A percentile compares a stretch with the other conserved stretches of the same genome.
phyloP scores from a whole-genome alignment of 1,139 yeast genomes.

The Geotrichum restrictum region DNA sequence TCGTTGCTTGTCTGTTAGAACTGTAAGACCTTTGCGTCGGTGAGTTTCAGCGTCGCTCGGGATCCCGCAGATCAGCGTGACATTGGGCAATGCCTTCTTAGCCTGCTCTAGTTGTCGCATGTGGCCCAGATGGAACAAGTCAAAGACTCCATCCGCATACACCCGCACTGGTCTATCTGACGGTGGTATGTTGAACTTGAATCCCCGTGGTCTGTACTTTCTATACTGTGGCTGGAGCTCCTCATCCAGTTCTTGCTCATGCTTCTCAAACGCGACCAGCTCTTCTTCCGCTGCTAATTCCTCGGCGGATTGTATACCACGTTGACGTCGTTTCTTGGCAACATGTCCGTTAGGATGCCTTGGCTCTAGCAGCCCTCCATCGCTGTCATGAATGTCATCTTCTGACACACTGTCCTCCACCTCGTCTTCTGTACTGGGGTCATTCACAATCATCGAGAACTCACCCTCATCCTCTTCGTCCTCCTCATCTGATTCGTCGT shows the following conservation, averaged over 20 bases:
- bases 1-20: conserved; percentile 79
- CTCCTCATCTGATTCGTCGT: conserved; percentile 3
- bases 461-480: conserved; percentile 8
- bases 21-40: conserved; percentile 88
- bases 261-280: conserved; percentile 21
- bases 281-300: conserved; percentile 22
- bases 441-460: background rate
- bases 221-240: conserved; percentile 46
- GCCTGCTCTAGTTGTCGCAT: conserved; percentile 34
- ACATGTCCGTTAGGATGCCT: conserved; percentile 7
- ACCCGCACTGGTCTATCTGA: conserved; percentile 79
- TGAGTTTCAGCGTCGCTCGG: conserved; percentile 91
- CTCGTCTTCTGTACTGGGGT: conserved; percentile 6
- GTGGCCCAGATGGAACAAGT: conserved; percentile 91
- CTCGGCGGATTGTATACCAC: conserved; percentile 14
- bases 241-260: conserved; percentile 54
- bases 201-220: conserved; percentile 40
- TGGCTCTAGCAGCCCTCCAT: conserved; percentile 2
- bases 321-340: conserved; percentile 12
- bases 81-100: conserved; percentile 34
- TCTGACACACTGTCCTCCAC: conserved; percentile 8
- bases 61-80: conserved; percentile 80
- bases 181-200: conserved; percentile 73
- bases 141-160: conserved; percentile 97
- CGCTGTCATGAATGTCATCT: conserved; percentile 5